Evolutionary conservation across 805 yeast genomes (phyloP).

Genomic region (Starmerella stigmatis): DNA sequence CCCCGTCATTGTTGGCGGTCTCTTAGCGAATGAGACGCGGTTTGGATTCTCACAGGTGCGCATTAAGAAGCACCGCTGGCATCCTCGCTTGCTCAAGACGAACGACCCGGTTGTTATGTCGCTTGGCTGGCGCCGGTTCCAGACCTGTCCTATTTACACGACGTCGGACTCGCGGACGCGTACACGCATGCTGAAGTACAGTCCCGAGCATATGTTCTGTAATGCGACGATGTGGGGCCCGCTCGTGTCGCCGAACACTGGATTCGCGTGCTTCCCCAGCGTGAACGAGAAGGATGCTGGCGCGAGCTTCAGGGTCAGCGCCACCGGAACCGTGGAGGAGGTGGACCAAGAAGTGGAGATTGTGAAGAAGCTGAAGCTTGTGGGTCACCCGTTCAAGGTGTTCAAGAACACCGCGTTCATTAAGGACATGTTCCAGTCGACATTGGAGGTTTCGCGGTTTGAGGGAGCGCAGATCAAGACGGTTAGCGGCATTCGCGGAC

Average conservation of each 20-base stretch:
- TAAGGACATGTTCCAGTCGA: conserved; percentile 87
- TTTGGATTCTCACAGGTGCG: conserved; percentile 89
- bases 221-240: conserved; percentile 96
- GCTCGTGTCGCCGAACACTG: conserved; percentile 90
- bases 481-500: conserved; percentile 95
- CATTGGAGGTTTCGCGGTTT: conserved; percentile 91
- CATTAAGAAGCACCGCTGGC: conserved; percentile 98
- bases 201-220: conserved; percentile 97
- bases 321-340: conserved; percentile 93
- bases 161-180: conserved; percentile 96
- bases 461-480: conserved; percentile 97
- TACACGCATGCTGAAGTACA: conserved; percentile 93
- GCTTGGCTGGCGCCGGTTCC: conserved; percentile 97
- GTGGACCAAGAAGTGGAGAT: conserved; percentile 81
- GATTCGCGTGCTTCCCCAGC: conserved; percentile 88
- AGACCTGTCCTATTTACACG: conserved; percentile 88
- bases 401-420: conserved; percentile 94
- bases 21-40: conserved; percentile 79
- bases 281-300: conserved; percentile 77
- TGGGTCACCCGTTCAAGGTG: conserved; percentile 88
- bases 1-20: conserved; percentile 85
- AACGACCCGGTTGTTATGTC: conserved; percentile 92
- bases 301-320: conserved; percentile 86
- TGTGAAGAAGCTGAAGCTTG: conserved; percentile 88
- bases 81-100: conserved; percentile 85